These are phyloP conservation scores for Quercus agrifolia DNA, from an alignment of 306 rosid species.

Conservation along the genomic window DNA sequence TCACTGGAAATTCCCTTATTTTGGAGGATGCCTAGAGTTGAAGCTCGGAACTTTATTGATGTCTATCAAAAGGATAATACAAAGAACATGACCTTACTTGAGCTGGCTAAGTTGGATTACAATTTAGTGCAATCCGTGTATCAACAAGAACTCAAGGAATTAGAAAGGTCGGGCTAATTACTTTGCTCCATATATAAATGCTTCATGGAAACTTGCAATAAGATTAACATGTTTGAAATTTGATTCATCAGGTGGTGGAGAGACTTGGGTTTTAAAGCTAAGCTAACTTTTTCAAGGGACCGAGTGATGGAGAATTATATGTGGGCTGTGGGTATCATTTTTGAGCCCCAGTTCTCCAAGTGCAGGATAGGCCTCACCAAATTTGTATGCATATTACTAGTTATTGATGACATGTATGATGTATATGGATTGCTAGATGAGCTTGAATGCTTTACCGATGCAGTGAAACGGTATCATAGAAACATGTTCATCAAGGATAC, in stretches of 20 bases:
- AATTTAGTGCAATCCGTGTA: constrained; percentile 31
- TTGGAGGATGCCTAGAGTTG: constrained; percentile 25
- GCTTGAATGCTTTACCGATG: constrained; percentile 25
- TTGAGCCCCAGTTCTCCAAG: constrained; percentile 25
- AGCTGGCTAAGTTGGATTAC: constrained; percentile 31
- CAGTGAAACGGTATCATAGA: constrained; percentile 4
- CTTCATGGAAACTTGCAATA: too few relatives aligned
- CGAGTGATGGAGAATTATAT: constrained; percentile 30
- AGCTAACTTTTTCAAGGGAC: constrained; percentile 28
- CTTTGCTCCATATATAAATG: neutral
- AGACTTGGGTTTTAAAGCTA: constrained; percentile 13
- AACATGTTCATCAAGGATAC: neutral
- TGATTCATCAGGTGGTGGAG: constrained; percentile 23
- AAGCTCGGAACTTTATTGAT: constrained; percentile 20
- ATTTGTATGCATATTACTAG: constrained; percentile 31
- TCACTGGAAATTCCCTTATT: constrained; percentile 14
- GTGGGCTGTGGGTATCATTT: constrained; percentile 27
- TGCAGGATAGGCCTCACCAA: constrained; percentile 33
- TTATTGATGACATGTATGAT: constrained; percentile 34
- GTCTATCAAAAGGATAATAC: constrained; percentile 3
- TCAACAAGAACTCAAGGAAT: constrained; percentile 21
- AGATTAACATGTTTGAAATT: neutral
- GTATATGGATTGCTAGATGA: constrained; percentile 30
- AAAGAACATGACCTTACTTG: constrained; percentile 18
- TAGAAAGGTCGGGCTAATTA: constrained; percentile 9